Conservation (phyloP, 768 basidiomycete species). For the Pulveroboletus sp. region DNA sequence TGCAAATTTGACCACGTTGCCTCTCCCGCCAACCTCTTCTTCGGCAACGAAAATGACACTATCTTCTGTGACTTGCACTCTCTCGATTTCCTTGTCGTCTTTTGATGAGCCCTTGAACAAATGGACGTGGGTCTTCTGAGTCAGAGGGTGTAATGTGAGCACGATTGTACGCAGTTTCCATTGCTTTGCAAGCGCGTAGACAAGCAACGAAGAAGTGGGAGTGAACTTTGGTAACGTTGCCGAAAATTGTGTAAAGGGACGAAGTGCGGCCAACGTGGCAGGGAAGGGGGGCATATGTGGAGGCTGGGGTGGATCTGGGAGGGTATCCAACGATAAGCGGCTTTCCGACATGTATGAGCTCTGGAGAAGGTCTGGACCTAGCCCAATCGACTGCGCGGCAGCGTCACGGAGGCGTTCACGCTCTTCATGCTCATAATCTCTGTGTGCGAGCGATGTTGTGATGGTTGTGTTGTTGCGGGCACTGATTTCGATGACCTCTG, state of each 20-base stretch:
- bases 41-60: constrained; percentile 75
- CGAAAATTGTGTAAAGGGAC: constrained; percentile 49
- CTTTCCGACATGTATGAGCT: constrained; percentile 25
- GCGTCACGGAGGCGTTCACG: constrained; percentile 70
- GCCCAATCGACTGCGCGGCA: constrained; percentile 73
- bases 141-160: constrained; percentile 42
- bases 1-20: constrained; percentile 62
- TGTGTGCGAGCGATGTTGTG: constrained; percentile 16
- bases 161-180: constrained; percentile 68
- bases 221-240: constrained; percentile 64
- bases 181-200: constrained; percentile 67
- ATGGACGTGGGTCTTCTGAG: constrained; percentile 54
- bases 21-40: constrained; percentile 40
- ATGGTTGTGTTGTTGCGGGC: constrained; percentile 33
- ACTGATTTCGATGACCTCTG: constrained; percentile 72
- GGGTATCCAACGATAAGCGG: constrained; percentile 17
- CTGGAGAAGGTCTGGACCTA: constrained; percentile 51
- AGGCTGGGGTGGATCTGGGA: constrained; percentile 7
- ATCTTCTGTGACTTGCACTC: constrained; percentile 71
- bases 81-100: constrained; percentile 68
- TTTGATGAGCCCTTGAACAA: constrained; percentile 60
- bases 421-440: constrained; percentile 65
- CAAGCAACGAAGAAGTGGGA: constrained; percentile 62
- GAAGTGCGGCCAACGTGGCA: constrained; percentile 48
- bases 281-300: constrained; percentile 54